These are phyloP conservation scores for Kodamaea suecica DNA, from an alignment of 1,139 yeast species.

Conservation along the genomic window DNA sequence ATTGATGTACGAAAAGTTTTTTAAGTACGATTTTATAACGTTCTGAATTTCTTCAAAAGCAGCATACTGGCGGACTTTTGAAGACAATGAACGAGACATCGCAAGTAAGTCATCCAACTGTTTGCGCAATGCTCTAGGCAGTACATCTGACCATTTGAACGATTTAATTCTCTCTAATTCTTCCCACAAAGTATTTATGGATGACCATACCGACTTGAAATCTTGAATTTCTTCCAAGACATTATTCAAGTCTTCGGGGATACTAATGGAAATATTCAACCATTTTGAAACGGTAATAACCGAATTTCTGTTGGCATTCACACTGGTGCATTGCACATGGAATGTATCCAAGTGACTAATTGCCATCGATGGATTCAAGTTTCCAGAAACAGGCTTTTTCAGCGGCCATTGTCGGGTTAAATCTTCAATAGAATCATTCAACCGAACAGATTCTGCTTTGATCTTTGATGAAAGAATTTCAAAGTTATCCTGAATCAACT, in stretches of 20 bases:
- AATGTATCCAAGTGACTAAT: conserved; percentile 43
- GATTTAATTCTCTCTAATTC: conserved; percentile 43
- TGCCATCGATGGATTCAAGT: conserved; percentile 49
- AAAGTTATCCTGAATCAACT: conserved; percentile 40
- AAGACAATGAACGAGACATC: conserved; percentile 53
- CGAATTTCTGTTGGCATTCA: conserved; percentile 19
- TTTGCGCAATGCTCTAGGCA: conserved; percentile 46
- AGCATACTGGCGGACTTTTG: conserved; percentile 60
- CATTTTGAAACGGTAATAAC: conserved; percentile 42
- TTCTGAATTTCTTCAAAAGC: conserved; percentile 63
- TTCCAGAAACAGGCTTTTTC: conserved; percentile 49
- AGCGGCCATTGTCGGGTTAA: conserved; percentile 44
- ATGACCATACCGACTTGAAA: conserved; percentile 62
- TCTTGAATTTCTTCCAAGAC: conserved; percentile 54
- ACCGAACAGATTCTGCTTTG: conserved; percentile 37
- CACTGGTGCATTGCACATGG: conserved; percentile 26
- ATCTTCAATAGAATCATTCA: conserved; percentile 30
- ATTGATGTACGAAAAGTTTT: conserved; percentile 37
- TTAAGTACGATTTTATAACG: conserved; percentile 39
- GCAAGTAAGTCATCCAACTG: conserved; percentile 51
- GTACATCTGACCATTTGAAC: conserved; percentile 50
- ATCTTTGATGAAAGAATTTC: conserved; percentile 44
- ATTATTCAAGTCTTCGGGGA: conserved; percentile 27
- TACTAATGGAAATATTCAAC: conserved; percentile 37
- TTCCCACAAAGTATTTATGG: conserved; percentile 57